These are phyloP conservation scores for Arthrinium puccinioides DNA, from an alignment of 2,329 filamentous ascomycete species.

Conservation along the genomic window DNA sequence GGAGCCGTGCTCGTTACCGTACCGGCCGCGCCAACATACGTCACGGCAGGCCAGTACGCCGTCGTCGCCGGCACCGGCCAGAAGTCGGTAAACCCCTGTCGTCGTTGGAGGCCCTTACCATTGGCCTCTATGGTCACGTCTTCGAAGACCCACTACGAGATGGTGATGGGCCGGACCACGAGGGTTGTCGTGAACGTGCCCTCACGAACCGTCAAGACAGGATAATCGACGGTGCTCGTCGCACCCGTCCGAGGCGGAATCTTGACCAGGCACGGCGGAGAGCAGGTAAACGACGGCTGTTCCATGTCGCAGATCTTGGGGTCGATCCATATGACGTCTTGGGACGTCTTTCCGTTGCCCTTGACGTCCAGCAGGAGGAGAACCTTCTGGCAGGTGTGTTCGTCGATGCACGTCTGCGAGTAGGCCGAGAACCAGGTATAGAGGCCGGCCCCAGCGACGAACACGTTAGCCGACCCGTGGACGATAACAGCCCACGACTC, in stretches of 20 bases:
- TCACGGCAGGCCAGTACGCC: background rate
- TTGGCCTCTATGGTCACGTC: background rate
- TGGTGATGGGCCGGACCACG: background rate
- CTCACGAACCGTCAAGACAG: background rate
- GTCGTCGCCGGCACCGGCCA: background rate
- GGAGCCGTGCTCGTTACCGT: background rate
- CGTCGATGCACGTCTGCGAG: constrained; percentile 1
- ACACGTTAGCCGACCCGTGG: background rate
- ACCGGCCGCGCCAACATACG: background rate
- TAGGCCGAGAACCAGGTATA: constrained; percentile 6
- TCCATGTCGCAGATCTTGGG: background rate
- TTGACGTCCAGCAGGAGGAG: background rate
- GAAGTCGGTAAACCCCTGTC: background rate
- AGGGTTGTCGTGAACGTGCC: background rate
- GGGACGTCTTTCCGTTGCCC: background rate
- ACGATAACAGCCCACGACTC: constrained; percentile 4
- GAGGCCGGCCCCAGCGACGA: constrained; percentile 2
- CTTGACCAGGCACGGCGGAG: background rate
- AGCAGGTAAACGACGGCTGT: background rate
- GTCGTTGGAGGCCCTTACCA: background rate
- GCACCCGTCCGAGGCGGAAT: too few relatives aligned
- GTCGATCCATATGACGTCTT: background rate
- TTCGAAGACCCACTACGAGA: background rate
- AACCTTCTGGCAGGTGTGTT: constrained; percentile 4
- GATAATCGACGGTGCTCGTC: too few relatives aligned